Evolutionary conservation across 441 rosid genomes (phyloP).

Genomic region (Mallotus repandus): DNA sequence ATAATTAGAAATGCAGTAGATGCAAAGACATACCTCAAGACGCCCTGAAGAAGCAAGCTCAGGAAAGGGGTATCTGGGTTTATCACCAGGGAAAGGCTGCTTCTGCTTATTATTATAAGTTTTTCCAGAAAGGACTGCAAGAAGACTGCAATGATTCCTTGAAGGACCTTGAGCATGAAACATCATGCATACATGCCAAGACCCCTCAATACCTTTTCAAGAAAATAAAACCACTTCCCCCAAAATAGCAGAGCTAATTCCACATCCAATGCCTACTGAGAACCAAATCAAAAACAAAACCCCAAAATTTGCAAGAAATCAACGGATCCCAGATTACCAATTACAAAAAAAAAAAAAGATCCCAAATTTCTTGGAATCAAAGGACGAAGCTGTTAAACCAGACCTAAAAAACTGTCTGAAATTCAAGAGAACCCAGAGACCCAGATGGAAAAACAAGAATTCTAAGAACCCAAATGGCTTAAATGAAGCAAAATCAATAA

Average conservation of each 20-base stretch:
- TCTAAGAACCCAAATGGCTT: slow-evolving; percentile 24
- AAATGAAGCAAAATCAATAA: slow-evolving; percentile 20
- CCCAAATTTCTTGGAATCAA: slow-evolving; percentile 16
- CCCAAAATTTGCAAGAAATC: slow-evolving; percentile 34
- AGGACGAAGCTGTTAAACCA: slow-evolving; percentile 31
- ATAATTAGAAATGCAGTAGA: not conserved
- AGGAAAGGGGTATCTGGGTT: slow-evolving; percentile 67
- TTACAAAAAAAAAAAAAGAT: slow-evolving; percentile 20
- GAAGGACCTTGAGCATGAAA: slow-evolving; percentile 90
- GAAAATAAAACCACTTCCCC: slow-evolving; percentile 2
- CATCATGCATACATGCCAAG: slow-evolving; percentile 79
- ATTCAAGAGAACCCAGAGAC: slow-evolving; percentile 33
- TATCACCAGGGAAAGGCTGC: slow-evolving; percentile 43
- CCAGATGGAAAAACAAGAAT: slow-evolving; percentile 39
- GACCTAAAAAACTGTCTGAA: slow-evolving; percentile 11
- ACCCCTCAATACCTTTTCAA: slow-evolving; percentile 26
- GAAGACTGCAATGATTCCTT: slow-evolving; percentile 81
- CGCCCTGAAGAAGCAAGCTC: slow-evolving; percentile 85
- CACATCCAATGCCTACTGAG: slow-evolving; percentile 27
- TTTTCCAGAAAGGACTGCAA: slow-evolving; percentile 65
- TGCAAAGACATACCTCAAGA: slow-evolving; percentile 63
- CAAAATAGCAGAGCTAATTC: slow-evolving; percentile 7
- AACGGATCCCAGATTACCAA: slow-evolving; percentile 24
- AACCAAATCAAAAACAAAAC: slow-evolving; percentile 34
- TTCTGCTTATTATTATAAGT: slow-evolving; percentile 45